Conservation (phyloP, 106 monocot genomes). For the Dactylorhiza incarnata region DNA sequence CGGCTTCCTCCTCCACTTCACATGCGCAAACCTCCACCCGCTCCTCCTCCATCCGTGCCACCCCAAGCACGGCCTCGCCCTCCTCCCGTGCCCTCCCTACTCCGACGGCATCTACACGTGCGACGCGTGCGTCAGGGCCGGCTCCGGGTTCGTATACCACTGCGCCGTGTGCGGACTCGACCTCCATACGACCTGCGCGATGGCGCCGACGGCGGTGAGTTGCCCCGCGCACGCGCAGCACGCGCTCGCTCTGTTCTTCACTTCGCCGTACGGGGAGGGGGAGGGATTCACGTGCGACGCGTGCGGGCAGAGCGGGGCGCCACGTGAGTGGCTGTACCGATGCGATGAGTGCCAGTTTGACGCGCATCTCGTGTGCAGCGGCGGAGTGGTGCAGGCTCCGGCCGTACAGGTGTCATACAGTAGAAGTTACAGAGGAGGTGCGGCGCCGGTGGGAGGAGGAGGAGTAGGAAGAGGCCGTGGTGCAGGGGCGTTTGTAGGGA, state of each 20-base stretch:
- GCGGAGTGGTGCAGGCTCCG: background rate
- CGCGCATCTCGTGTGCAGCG: conserved; percentile 22
- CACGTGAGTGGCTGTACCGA: conserved; percentile 28
- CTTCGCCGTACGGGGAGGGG: conserved; percentile 17
- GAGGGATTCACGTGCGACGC: conserved; percentile 27
- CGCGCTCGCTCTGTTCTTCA: conserved; percentile 22
- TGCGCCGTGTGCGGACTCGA: conserved; percentile 27
- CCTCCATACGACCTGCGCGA: conserved; percentile 26
- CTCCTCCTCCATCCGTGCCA: conserved; percentile 31
- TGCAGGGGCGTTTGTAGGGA: background rate
- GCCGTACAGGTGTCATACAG: background rate
- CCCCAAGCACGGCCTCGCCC: conserved; percentile 27
- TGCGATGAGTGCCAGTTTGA: conserved; percentile 38
- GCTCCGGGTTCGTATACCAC: conserved; percentile 37
- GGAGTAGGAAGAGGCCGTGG: background rate
- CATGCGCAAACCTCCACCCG: conserved; percentile 21
- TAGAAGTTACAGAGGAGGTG: background rate
- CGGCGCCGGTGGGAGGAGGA: background rate
- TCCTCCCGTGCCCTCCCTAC: conserved; percentile 35
- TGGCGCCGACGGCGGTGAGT: conserved; percentile 13
- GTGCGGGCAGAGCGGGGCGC: conserved; percentile 17
- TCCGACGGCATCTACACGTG: conserved; percentile 32
- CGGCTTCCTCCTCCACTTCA: conserved; percentile 31
- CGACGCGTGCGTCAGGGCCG: conserved; percentile 30
- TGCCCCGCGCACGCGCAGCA: conserved; percentile 17